Conservation (phyloP, 78 protist genomes). For the Ministeria vibrans region DNA sequence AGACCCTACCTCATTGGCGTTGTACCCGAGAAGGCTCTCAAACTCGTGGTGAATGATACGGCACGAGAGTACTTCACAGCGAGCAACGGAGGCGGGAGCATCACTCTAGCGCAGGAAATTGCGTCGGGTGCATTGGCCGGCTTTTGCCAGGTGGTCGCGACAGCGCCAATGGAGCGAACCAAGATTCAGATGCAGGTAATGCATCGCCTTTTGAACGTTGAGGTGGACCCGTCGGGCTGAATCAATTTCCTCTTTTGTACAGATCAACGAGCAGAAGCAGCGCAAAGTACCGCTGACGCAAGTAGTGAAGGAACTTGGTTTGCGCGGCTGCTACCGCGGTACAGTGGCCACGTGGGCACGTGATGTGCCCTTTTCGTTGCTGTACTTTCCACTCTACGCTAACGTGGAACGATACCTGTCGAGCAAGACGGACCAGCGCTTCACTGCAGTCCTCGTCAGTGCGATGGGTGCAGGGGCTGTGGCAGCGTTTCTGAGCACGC, state of each 20-base stretch:
- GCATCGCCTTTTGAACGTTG: too few relatives aligned
- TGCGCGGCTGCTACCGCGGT: not conserved
- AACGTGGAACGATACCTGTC: not conserved
- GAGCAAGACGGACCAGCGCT: not conserved
- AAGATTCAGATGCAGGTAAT: not conserved
- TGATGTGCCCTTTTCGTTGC: not conserved
- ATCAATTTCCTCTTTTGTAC: too few relatives aligned
- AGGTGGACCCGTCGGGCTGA: too few relatives aligned
- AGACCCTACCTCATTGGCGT: not conserved
- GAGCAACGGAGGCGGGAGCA: not conserved
- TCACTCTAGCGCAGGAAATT: not conserved
- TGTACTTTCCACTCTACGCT: not conserved
- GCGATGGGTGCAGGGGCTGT: not conserved
- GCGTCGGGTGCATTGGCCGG: not conserved
- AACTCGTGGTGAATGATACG: not conserved
- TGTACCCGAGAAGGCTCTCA: not conserved
- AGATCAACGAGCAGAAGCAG: not conserved
- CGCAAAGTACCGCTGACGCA: not conserved
- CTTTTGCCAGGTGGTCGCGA: constrained; percentile 5
- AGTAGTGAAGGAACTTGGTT: not conserved
- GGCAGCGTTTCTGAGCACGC: not conserved
- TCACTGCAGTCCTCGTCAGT: not conserved
- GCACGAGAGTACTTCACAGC: not conserved
- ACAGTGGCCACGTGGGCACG: not conserved
- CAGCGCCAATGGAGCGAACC: constrained; percentile 8